phyloP scores from a whole-genome alignment of 2,329 filamentous ascomycete species.

The Zalaria sp. region DNA sequence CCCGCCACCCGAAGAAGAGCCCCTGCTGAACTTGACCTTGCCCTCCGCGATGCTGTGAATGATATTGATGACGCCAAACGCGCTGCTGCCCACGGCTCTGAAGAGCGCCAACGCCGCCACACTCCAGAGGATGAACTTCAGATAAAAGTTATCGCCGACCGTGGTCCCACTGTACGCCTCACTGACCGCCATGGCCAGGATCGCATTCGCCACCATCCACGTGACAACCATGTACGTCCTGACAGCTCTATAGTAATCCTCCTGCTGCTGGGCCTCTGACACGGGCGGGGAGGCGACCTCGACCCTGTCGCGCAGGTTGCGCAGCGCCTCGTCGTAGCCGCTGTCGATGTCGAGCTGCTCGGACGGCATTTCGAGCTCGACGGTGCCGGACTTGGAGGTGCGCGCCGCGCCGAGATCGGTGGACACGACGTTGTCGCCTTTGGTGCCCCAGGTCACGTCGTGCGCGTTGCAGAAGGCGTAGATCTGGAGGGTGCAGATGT shows the following conservation, averaged over 20 bases:
- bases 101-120: slow-evolving; percentile 81
- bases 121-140: slow-evolving; percentile 84
- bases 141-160: slow-evolving; percentile 74
- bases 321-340: slow-evolving; percentile 90
- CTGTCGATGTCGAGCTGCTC: slow-evolving; percentile 98
- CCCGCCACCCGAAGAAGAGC: slow-evolving; percentile 14
- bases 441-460: slow-evolving; percentile 97
- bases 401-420: slow-evolving; percentile 84
- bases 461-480: slow-evolving; percentile 99
- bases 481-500: slow-evolving; percentile 94
- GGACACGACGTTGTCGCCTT: slow-evolving; percentile 90
- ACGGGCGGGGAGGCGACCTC: slow-evolving; percentile 53
- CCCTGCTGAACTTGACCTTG: slow-evolving; percentile 44
- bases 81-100: slow-evolving; percentile 65
- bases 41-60: slow-evolving; percentile 81
- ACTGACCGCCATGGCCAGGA: slow-evolving; percentile 83
- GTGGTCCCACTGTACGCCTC: slow-evolving; percentile 65
- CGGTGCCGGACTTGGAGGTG: slow-evolving; percentile 57
- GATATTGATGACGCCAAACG: slow-evolving; percentile 72
- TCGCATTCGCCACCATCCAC: slow-evolving; percentile 86
- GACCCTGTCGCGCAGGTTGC: slow-evolving; percentile 85
- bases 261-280: slow-evolving; percentile 74
- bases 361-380: slow-evolving; percentile 93
- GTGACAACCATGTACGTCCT: slow-evolving; percentile 94
- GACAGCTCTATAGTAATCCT: slow-evolving; percentile 96